Conservation (phyloP, 163 green algal species). For the Smithsoniella earleae region DNA sequence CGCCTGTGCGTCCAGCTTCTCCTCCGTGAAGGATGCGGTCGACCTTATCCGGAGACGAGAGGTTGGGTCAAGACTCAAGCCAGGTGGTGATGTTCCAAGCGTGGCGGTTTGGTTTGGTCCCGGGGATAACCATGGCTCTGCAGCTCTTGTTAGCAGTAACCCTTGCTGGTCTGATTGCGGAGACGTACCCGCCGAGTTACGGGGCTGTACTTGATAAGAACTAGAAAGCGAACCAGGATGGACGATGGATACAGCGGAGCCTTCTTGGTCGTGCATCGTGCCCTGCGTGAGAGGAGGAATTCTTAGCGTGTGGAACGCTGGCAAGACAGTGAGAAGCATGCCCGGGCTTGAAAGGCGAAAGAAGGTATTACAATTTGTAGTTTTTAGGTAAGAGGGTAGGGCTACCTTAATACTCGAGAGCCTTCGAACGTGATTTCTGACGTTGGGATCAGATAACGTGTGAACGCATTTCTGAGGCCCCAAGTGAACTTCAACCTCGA, state of each 20-base stretch:
- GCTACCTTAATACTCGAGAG: not conserved
- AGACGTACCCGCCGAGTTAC: too few species aligned
- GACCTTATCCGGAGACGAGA: too few species aligned
- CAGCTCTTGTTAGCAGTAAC: too few species aligned
- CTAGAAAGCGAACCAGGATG: not conserved
- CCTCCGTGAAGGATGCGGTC: too few species aligned
- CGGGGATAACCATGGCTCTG: too few species aligned
- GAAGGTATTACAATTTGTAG: not conserved
- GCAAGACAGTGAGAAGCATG: not conserved
- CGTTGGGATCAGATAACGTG: conserved; percentile 7
- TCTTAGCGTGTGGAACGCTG: not conserved
- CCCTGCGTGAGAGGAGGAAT: not conserved
- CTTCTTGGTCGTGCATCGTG: not conserved
- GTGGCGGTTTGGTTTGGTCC: too few species aligned
- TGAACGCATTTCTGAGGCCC: conserved; percentile 15
- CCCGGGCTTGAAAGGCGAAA: not conserved
- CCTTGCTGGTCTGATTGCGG: too few species aligned
- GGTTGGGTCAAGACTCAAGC: too few species aligned
- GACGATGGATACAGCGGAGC: not conserved
- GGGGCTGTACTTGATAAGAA: too few species aligned
- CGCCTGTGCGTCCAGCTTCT: too few species aligned
- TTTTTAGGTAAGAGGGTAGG: not conserved
- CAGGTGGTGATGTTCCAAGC: too few species aligned
- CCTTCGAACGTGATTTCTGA: conserved; percentile 7
- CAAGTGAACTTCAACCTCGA: conserved; percentile 12